phyloP scores from a whole-genome alignment of 352 stramenopile species.

The Globisporangium abappressorium region DNA sequence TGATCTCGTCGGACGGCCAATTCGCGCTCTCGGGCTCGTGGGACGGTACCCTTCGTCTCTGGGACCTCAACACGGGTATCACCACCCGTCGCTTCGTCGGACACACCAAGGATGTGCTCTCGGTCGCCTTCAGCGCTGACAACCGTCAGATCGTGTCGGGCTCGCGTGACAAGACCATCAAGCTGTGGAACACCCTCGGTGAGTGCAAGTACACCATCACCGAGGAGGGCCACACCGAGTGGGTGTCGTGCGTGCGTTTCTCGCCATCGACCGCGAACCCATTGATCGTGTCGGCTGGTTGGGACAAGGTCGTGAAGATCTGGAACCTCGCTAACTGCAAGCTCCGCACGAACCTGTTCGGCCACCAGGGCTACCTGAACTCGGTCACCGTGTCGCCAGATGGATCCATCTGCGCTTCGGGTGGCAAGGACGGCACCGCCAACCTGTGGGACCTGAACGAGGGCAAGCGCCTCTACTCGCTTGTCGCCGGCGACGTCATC shows the following conservation, averaged over 20 bases:
- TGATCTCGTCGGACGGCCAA: slow-evolving; percentile 98
- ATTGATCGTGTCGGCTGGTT: slow-evolving; percentile 98
- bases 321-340: slow-evolving; percentile 99
- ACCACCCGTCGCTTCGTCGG: slow-evolving; percentile 99
- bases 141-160: slow-evolving; percentile 99
- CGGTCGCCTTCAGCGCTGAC: slow-evolving; percentile 98
- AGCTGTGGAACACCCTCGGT: slow-evolving; percentile 99
- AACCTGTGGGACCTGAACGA: slow-evolving; percentile 99
- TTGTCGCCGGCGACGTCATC: slow-evolving; percentile 98
- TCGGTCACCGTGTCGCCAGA: slow-evolving; percentile 99
- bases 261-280: slow-evolving; percentile 94
- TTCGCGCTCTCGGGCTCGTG: slow-evolving; percentile 99
- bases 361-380: slow-evolving; percentile 99
- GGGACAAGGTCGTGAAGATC: slow-evolving; percentile 99
- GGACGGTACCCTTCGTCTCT: slow-evolving; percentile 99
- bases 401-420: slow-evolving; percentile 98
- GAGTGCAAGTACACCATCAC: slow-evolving; percentile 99
- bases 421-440: slow-evolving; percentile 99
- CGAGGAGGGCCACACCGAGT: slow-evolving; percentile 99
- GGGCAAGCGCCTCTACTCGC: slow-evolving; percentile 99
- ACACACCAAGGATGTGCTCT: slow-evolving; percentile 99
- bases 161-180: slow-evolving; percentile 99
- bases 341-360: slow-evolving; percentile 98
- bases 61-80: slow-evolving; percentile 99
- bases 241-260: slow-evolving; percentile 99